Evolutionary conservation across 2,329 filamentous ascomycete species (phyloP).

Genomic region (Eutypella sp.): DNA sequence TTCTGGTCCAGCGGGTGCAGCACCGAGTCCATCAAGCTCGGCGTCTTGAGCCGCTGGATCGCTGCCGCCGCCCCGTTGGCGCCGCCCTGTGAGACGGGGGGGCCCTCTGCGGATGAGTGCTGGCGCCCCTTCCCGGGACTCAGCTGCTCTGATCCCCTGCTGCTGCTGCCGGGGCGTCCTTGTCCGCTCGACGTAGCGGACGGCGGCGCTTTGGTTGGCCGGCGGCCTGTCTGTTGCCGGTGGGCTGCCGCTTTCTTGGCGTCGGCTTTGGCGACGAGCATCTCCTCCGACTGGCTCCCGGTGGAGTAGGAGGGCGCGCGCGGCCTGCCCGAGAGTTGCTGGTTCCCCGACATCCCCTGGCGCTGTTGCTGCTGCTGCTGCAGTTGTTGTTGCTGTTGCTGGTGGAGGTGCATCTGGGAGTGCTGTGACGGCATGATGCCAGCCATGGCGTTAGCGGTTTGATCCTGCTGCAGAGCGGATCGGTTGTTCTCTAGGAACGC

Average conservation of each 20-base stretch:
- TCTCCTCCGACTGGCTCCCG: constrained; percentile 27
- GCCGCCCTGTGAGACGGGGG: too few relatives aligned
- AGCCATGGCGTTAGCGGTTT: background rate
- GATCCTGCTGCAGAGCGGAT: background rate
- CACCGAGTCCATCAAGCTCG: constrained; percentile 37
- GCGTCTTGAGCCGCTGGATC: constrained; percentile 40
- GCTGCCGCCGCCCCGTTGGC: constrained; percentile 11
- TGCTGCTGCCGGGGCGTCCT: constrained; percentile 20
- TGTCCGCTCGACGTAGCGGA: constrained; percentile 11
- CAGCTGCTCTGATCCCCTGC: constrained; percentile 8
- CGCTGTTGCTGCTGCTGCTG: background rate
- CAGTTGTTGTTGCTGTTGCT: background rate
- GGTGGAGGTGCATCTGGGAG: background rate
- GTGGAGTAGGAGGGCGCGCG: constrained; percentile 23
- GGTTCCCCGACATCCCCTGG: constrained; percentile 6
- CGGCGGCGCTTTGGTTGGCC: constrained; percentile 7
- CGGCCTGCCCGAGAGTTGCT: constrained; percentile 4
- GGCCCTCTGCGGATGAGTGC: too few relatives aligned
- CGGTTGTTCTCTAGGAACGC: background rate
- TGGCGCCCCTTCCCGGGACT: too few relatives aligned
- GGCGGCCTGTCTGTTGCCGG: constrained; percentile 17
- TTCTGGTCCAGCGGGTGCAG: constrained; percentile 41
- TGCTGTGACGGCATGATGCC: background rate
- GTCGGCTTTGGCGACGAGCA: constrained; percentile 21
- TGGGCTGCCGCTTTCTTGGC: constrained; percentile 18